Evolutionary conservation across 169 alveolate genomes (phyloP), one percentile per base, ranked within the genome.

Genomic region (Eimeria falciformis): DNA sequence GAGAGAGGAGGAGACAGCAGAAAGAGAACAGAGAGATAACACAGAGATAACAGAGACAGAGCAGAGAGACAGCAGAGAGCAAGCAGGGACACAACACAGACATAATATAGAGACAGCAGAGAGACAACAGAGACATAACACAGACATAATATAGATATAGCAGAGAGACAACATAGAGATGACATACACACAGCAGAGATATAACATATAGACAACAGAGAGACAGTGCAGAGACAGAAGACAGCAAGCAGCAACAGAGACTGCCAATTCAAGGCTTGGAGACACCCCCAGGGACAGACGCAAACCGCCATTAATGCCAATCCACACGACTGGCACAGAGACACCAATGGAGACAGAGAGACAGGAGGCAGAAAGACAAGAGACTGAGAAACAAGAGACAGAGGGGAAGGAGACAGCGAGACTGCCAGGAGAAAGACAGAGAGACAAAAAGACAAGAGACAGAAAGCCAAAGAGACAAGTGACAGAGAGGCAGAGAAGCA

Each of bases 211-310:
- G n/a, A n/a, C n/a, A n/a, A n/a, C n/a, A n/a, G n/a, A n/a, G n/a
- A n/a, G n/a, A n/a, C n/a, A n/a, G n/a, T n/a, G n/a, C n/a, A n/a
- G n/a, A n/a, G n/a, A n/a, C n/a, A n/a, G n/a, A n/a, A n/a, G n/a
- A n/a, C n/a, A n/a, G n/a, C n/a, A n/a, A n/a, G n/a, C n/a, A n/a
- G n/a, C n/a, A n/a, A n/a, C n/a, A n/a, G n/a, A n/a, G n/a, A n/a
- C n/a, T n/a, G n/a, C n/a, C n/a, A n/a, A n/a, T n/a, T n/a, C n/a
- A n/a, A n/a, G n/a, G n/a, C n/a, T n/a, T n/a, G n/a, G n/a, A n/a
- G n/a, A n/a, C n/a, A n/a, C n/a, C n/a, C 62, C n/a, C 62, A 50
- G 62, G 62, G 62, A 14, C 62, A 50, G 62, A 50, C 62, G 62
- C 62, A 14, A 50, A 50, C n/a, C 62, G 62, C 62, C 14, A 50